Percentiles rank a stretch among this genome's conserved stretches.
Conservation (phyloP, 1,284 basidiomycete genomes). For the Cryptococcus sp. region DNA sequence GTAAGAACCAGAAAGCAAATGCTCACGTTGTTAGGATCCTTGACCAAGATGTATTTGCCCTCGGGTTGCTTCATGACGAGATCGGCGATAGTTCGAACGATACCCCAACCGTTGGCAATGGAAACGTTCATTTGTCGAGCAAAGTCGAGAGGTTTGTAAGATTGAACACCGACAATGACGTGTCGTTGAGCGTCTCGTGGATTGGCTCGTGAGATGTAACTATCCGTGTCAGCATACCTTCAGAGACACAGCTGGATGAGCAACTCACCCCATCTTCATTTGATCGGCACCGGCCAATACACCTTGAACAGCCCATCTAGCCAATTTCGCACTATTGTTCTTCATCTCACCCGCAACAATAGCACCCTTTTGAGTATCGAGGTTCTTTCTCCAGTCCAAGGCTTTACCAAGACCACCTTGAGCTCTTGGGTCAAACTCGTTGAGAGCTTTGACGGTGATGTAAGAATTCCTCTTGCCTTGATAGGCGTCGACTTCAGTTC, state of each 20-base stretch:
- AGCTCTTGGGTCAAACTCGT: slow-evolving; percentile 93
- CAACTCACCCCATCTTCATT: slow-evolving; percentile 87
- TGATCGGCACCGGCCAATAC: slow-evolving; percentile 91
- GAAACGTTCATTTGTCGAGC: slow-evolving; percentile 94
- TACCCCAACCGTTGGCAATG: slow-evolving; percentile 95
- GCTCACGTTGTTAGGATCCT: slow-evolving; percentile 91
- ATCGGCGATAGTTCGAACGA: slow-evolving; percentile 89
- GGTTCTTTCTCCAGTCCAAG: slow-evolving; percentile 92
- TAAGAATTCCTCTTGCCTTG: slow-evolving; percentile 57
- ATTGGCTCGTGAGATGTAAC: slow-evolving; percentile 81
- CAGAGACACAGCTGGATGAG: not conserved
- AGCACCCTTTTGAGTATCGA: slow-evolving; percentile 94
- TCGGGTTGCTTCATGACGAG: slow-evolving; percentile 91
- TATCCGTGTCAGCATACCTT: slow-evolving; percentile 6
- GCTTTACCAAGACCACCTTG: slow-evolving; percentile 62
- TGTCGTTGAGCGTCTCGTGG: slow-evolving; percentile 93
- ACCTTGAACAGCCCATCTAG: slow-evolving; percentile 95
- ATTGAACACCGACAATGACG: slow-evolving; percentile 90
- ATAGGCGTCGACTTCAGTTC: slow-evolving; percentile 95
- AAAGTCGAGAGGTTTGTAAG: slow-evolving; percentile 90
- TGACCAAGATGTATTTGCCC: slow-evolving; percentile 91
- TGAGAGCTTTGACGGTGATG: slow-evolving; percentile 89
- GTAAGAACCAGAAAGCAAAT: slow-evolving; percentile 4
- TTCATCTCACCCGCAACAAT: slow-evolving; percentile 99
- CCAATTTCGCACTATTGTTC: slow-evolving; percentile 98